A percentile compares a stretch with the other conserved stretches of the same genome.
phyloP scores from a whole-genome alignment of 352 stramenopile species.

The Thraustotheca clavata region DNA sequence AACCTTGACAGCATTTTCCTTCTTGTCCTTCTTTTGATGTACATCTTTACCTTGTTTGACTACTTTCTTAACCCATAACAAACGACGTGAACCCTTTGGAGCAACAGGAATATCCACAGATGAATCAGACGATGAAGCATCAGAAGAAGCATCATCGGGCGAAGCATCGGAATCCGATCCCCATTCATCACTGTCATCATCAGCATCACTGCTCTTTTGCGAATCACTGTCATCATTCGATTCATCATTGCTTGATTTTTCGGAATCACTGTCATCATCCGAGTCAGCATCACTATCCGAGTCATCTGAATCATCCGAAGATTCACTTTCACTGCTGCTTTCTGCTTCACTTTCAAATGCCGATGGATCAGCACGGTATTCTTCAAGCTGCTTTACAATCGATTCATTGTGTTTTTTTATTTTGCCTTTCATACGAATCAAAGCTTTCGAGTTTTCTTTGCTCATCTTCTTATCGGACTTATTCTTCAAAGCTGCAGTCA shows the following conservation, averaged over 20 bases:
- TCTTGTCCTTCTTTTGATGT: slow-evolving; percentile 37
- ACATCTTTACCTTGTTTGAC: no score
- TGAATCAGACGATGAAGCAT: slow-evolving; percentile 28
- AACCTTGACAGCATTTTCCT: slow-evolving; percentile 36
- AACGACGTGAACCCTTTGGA: no score
- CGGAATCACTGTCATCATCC: slow-evolving; percentile 30
- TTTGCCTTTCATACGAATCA: slow-evolving; percentile 97
- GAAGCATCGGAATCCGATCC: slow-evolving; percentile 11
- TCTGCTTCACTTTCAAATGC: slow-evolving; percentile 61
- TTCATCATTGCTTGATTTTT: slow-evolving; percentile 39
- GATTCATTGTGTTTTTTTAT: slow-evolving; percentile 94
- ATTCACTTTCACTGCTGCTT: slow-evolving; percentile 30
- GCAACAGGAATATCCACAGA: no score
- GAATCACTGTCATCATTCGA: slow-evolving; percentile 22
- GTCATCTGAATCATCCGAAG: slow-evolving; percentile 33
- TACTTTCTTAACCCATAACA: no score
- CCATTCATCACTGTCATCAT: slow-evolving; percentile 23
- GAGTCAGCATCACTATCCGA: slow-evolving; percentile 15
- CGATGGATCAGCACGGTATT: slow-evolving; percentile 85
- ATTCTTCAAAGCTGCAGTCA: slow-evolving; percentile 90
- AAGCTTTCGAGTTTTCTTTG: slow-evolving; percentile 91
- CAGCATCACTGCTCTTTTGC: slow-evolving; percentile 33
- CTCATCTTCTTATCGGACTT: slow-evolving; percentile 97
- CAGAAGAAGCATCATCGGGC: slow-evolving; percentile 19
- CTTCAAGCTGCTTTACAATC: slow-evolving; percentile 82